Conservation (phyloP, 345 rosid species). For the Corchorus olitorius region DNA sequence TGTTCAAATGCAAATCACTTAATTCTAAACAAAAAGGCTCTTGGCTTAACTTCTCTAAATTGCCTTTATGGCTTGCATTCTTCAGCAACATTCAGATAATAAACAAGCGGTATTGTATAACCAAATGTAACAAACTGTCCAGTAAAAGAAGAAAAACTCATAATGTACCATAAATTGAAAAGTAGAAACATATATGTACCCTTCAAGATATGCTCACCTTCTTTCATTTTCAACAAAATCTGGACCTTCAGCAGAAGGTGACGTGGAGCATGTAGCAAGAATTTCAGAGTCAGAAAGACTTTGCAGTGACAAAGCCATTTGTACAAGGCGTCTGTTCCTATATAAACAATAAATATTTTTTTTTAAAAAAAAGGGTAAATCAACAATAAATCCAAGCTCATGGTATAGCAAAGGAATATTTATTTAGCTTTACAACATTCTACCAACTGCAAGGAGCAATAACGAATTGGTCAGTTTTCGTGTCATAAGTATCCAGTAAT, state of each 20-base stretch:
- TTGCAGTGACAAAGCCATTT: conserved; percentile 37
- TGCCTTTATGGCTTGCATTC: conserved; percentile 7
- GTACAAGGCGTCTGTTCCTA: conserved; percentile 54
- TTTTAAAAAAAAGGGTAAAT: not conserved
- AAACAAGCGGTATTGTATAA: not conserved
- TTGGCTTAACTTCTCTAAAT: conserved; percentile 12
- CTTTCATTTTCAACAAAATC: conserved; percentile 69
- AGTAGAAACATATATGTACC: not conserved
- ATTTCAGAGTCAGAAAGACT: conserved; percentile 60
- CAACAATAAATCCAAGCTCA: not conserved
- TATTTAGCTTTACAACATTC: not conserved
- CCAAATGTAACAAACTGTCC: not conserved
- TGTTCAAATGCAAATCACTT: not conserved
- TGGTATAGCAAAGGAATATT: not conserved
- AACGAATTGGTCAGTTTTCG: conserved; percentile 62
- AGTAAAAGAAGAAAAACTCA: too few species aligned
- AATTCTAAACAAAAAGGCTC: not conserved
- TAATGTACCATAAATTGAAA: not conserved
- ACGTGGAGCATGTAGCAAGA: conserved; percentile 63
- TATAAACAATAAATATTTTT: conserved; percentile 7
- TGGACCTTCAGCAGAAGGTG: conserved; percentile 85
- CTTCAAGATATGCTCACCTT: conserved; percentile 39
- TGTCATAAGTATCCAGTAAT: conserved; percentile 81
- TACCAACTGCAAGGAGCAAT: conserved; percentile 85
- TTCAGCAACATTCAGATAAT: not conserved